Percentiles rank a stretch among this genome's conserved stretches.
Conservation (phyloP, 805 yeast species). For the Candida hungchunana region DNA sequence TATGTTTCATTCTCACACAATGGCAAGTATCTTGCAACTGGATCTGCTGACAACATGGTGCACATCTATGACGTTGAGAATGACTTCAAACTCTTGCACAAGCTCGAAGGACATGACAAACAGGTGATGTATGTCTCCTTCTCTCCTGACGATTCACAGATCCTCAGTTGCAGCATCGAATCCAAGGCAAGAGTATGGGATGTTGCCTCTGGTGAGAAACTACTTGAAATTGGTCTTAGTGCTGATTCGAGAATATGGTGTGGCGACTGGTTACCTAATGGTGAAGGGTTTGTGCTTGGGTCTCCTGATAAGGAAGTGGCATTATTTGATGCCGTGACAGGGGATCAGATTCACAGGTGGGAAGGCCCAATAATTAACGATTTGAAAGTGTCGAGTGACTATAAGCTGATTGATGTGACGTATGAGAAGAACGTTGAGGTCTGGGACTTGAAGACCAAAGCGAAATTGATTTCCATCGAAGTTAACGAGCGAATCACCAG, state of each 20-base stretch:
- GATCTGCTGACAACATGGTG: constrained; percentile 63
- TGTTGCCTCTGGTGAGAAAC: constrained; percentile 36
- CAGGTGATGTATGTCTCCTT: constrained; percentile 66
- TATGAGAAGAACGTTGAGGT: constrained; percentile 59
- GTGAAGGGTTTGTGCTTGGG: constrained; percentile 58
- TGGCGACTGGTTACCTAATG: constrained; percentile 67
- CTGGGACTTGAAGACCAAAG: constrained; percentile 44
- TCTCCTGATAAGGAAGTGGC: constrained; percentile 69
- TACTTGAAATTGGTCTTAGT: constrained; percentile 17
- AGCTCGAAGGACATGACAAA: constrained; percentile 42
- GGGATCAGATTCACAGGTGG: constrained; percentile 27
- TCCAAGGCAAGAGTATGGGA: constrained; percentile 69
- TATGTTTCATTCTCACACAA: constrained; percentile 69
- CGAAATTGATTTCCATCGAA: constrained; percentile 40
- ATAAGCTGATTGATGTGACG: constrained; percentile 60
- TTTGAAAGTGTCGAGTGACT: constrained; percentile 61
- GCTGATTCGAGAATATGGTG: constrained; percentile 41
- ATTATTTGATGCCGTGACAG: constrained; percentile 37
- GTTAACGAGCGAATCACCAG: constrained; percentile 62
- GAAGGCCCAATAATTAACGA: constrained; percentile 57
- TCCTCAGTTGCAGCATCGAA: constrained; percentile 73
- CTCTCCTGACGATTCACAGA: constrained; percentile 64
- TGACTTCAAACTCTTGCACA: constrained; percentile 35
- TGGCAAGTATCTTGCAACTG: constrained; percentile 74
- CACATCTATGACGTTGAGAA: constrained; percentile 61